Evolutionary conservation across 495 filamentous ascomycete genomes (phyloP).

Genomic region (Cryomyces minteri): DNA sequence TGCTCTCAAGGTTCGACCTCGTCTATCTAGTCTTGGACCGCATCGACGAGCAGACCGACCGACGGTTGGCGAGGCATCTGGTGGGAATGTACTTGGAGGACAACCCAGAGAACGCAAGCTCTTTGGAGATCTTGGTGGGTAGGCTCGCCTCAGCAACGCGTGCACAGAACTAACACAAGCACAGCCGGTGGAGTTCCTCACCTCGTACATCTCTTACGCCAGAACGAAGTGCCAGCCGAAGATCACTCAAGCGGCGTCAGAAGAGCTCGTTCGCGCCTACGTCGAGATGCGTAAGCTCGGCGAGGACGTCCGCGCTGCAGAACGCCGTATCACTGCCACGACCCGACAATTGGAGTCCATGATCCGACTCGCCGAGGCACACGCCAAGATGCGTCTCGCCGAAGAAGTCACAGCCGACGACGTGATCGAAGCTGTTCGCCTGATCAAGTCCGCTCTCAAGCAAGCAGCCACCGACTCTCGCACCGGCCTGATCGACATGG

Average conservation of each 20-base stretch:
- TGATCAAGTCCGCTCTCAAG: slow-evolving; percentile 92
- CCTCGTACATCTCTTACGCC: slow-evolving; percentile 93
- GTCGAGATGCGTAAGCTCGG: slow-evolving; percentile 93
- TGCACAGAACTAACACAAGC: slow-evolving; percentile 5
- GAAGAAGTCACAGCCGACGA: slow-evolving; percentile 58
- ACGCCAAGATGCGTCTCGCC: slow-evolving; percentile 90
- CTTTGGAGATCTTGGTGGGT: slow-evolving; percentile 61
- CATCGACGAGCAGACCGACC: slow-evolving; percentile 74
- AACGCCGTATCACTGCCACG: slow-evolving; percentile 94
- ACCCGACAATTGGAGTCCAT: slow-evolving; percentile 92
- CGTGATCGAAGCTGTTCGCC: slow-evolving; percentile 75
- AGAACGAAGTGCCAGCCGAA: slow-evolving; percentile 69
- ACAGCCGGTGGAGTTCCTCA: slow-evolving; percentile 85
- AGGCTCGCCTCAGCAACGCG: not conserved
- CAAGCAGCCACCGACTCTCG: slow-evolving; percentile 81
- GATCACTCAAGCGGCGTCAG: slow-evolving; percentile 56
- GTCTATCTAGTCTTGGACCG: slow-evolving; percentile 93
- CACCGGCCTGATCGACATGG: slow-evolving; percentile 94
- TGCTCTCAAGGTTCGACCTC: slow-evolving; percentile 88
- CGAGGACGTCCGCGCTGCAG: slow-evolving; percentile 79
- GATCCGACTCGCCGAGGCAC: slow-evolving; percentile 90
- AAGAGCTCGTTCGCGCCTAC: slow-evolving; percentile 70
- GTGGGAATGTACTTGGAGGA: slow-evolving; percentile 97
- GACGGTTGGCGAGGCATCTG: slow-evolving; percentile 76
- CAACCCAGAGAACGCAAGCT: slow-evolving; percentile 66